Base-by-base conservation (phyloP, 805 yeast species). In the Candida montana region DNA sequence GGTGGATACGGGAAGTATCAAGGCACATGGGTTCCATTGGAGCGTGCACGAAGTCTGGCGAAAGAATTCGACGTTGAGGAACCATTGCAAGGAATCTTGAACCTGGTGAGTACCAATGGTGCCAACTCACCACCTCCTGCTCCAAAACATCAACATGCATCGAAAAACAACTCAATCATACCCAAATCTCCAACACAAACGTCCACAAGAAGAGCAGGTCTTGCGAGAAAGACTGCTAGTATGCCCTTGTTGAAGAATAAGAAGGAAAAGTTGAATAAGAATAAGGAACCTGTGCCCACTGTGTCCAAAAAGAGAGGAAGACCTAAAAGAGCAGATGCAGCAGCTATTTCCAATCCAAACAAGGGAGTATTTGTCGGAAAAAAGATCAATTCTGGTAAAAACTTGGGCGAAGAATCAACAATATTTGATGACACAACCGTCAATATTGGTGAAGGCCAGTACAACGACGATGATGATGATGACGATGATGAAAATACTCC, bases 1-100 rank as follows among this genome's bases (percentile, higher is more conserved):
- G 98, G 98, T 47, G 98, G 98, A 3, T 90, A 89, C 59, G 98
- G 98, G 40, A 82, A 90, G 57, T 91, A 89, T 62, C 98, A 91
- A 62, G 97, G 96, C 15, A 90, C 97, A 2, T 90, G 96, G 96
- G 90, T 90, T 8, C 97, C 97, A 0, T 63, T 86, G 47, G 78
- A 72, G 7, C 77, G 85, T 37, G 97, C 96, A 1, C 63, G 68
- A 20, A 76, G 73, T 47, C 73, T 87, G 42, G 87, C 91, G 2
- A 67, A 68, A 37, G 79, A 77, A 52, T 79, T 77, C 50, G 79
- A 74, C 1, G 95, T 85, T 5, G 67, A 69, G 46, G 83, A 75
- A 4, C 67, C 73, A 13, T 68, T 91, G 34, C 62, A 66, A 30
- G 85, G 90, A 0, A 65, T 89, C 18, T 79, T 90, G 46, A 81